These are phyloP conservation scores for Bipolaris sorokiniana DNA, from an alignment of 2,329 filamentous ascomycete genomes.

Conservation along the genomic window DNA sequence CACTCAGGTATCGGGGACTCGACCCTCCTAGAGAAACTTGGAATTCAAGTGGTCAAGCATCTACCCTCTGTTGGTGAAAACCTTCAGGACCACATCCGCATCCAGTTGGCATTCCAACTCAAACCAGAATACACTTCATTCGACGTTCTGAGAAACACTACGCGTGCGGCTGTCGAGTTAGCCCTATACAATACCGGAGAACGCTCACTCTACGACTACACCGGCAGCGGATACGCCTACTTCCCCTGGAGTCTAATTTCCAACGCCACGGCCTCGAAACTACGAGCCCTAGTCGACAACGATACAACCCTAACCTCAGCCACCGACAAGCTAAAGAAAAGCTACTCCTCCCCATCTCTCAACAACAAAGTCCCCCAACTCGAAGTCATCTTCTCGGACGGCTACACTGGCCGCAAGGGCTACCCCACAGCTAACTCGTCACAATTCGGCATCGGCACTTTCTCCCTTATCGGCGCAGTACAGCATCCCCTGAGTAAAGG, in stretches of 20 bases:
- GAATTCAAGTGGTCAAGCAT: slow-evolving; percentile 28
- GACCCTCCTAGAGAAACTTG: slow-evolving; percentile 21
- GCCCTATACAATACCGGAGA: slow-evolving; percentile 45
- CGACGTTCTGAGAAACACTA: slow-evolving; percentile 34
- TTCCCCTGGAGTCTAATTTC: slow-evolving; percentile 52
- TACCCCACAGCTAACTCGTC: slow-evolving; percentile 36
- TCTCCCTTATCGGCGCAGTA: slow-evolving; percentile 45
- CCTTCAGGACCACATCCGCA: slow-evolving; percentile 44
- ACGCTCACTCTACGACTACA: slow-evolving; percentile 51
- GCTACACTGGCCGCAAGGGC: slow-evolving; percentile 53
- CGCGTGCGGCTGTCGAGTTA: slow-evolving; percentile 50
- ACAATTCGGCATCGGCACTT: slow-evolving; percentile 36
- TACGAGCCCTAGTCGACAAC: slow-evolving; percentile 44
- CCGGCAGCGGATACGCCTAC: slow-evolving; percentile 51
- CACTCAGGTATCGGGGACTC: slow-evolving; percentile 34
- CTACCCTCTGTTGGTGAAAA: slow-evolving; percentile 38
- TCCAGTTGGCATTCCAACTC: slow-evolving; percentile 32
- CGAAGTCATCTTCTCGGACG: slow-evolving; percentile 55
- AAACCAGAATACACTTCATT: slow-evolving; percentile 33
- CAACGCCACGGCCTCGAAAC: slow-evolving; percentile 37
- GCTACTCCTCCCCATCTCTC: slow-evolving; percentile 44
- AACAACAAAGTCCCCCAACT: slow-evolving; percentile 49
- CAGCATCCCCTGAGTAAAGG: slow-evolving; percentile 45
- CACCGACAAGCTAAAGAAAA: slow-evolving; percentile 30
- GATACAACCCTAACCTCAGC: slow-evolving; percentile 21